A percentile compares a stretch with the other conserved stretches of the same genome.
These are phyloP conservation scores for Cladobotryum protrusum DNA, from an alignment of 2,329 filamentous ascomycete species.

Conservation along the genomic window DNA sequence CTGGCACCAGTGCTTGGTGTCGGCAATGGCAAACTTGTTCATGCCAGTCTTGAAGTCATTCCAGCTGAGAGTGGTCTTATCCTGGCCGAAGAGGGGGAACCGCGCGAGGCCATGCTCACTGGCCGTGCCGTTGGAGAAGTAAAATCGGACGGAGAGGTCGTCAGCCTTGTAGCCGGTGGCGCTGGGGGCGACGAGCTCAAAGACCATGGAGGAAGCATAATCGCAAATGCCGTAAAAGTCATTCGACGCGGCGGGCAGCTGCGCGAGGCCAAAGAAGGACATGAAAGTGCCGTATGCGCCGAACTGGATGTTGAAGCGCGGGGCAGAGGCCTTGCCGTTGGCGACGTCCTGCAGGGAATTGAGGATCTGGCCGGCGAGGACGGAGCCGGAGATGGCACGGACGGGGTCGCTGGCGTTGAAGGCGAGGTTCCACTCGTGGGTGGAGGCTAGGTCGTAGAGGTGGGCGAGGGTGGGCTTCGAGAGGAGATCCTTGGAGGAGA, in stretches of 20 bases:
- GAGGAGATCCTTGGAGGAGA: constrained; percentile 54
- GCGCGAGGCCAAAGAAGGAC: constrained; percentile 56
- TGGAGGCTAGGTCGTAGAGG: constrained; percentile 67
- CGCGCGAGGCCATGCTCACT: constrained; percentile 42
- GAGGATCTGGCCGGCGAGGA: constrained; percentile 51
- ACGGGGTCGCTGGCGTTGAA: constrained; percentile 69
- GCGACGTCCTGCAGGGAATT: constrained; percentile 48
- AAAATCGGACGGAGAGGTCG: constrained; percentile 54
- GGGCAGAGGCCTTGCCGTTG: constrained; percentile 28
- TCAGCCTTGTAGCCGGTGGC: constrained; percentile 37
- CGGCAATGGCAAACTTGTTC: constrained; percentile 59
- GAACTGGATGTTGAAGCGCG: constrained; percentile 48
- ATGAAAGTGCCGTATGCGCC: constrained; percentile 57
- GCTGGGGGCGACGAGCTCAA: constrained; percentile 63
- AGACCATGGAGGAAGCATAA: constrained; percentile 75
- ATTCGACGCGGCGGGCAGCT: constrained; percentile 42
- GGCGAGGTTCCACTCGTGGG: constrained; percentile 75
- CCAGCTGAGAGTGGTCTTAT: constrained; percentile 56
- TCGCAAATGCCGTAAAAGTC: constrained; percentile 74
- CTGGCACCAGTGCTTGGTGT: constrained; percentile 63
- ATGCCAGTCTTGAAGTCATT: constrained; percentile 58
- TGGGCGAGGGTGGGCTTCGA: constrained; percentile 53
- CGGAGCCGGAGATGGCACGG: constrained; percentile 52
- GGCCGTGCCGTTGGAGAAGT: constrained; percentile 54
- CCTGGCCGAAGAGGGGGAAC: constrained; percentile 56